A percentile compares a stretch with the other conserved stretches of the same genome.
phyloP scores from a whole-genome alignment of 2,329 filamentous ascomycete species.

The Exserohilum rostratum region DNA sequence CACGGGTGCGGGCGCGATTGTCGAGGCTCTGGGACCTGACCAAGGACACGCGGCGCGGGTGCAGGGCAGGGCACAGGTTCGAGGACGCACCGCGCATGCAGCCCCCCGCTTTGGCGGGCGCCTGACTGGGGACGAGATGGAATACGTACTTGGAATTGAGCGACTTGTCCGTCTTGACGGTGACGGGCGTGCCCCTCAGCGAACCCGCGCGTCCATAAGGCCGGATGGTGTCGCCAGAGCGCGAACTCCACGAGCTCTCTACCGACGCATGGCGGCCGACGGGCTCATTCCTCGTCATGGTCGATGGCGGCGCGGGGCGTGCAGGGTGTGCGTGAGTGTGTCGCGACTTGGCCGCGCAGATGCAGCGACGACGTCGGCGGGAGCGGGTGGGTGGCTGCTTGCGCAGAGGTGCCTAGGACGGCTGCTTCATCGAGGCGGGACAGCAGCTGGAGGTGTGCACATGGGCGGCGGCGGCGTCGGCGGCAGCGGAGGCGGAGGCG shows the following conservation, averaged over 20 bases:
- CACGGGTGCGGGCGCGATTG: conserved; percentile 7
- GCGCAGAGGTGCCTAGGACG: conserved; percentile 43
- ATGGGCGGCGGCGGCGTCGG: conserved; percentile 22
- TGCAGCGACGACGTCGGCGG: conserved; percentile 19
- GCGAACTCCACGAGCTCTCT: conserved; percentile 70
- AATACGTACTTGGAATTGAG: conserved; percentile 52
- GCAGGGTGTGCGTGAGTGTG: conserved; percentile 9
- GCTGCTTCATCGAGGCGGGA: conserved; percentile 48
- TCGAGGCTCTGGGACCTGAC: conserved; percentile 25
- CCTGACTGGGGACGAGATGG: conserved; percentile 12
- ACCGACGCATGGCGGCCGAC: conserved; percentile 69
- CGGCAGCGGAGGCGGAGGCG: not conserved
- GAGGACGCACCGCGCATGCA: conserved; percentile 28
- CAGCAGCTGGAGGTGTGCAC: conserved; percentile 27
- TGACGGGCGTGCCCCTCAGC: conserved; percentile 47
- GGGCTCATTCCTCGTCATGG: conserved; percentile 71
- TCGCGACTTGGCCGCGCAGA: conserved; percentile 26
- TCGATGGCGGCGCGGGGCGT: conserved; percentile 23
- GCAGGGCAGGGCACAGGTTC: conserved; percentile 13
- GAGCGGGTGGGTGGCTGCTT: conserved; percentile 34
- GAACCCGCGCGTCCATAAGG: conserved; percentile 46
- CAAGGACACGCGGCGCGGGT: conserved; percentile 13
- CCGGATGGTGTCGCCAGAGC: conserved; percentile 69
- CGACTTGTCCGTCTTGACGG: conserved; percentile 64
- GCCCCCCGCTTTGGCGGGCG: conserved; percentile 6